Evolutionary conservation across 2,329 filamentous ascomycete genomes (phyloP).

Genomic region (Venturia effusa): DNA sequence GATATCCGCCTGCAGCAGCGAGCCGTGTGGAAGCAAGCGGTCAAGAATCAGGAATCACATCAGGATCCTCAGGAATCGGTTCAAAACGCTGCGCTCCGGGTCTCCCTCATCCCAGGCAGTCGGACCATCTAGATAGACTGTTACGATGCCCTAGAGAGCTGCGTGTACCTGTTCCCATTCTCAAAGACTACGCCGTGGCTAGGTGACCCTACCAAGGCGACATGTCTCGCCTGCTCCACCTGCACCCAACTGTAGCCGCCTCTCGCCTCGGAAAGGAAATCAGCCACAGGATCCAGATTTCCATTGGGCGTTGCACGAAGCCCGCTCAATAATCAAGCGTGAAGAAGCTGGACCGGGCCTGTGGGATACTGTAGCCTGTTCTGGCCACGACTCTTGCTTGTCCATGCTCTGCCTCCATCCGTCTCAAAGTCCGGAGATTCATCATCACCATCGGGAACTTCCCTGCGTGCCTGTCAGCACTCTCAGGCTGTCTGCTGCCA

Average conservation of each 20-base stretch:
- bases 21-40: too few relatives aligned
- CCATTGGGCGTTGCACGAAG: neutral
- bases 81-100: too few relatives aligned
- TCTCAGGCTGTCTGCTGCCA: neutral
- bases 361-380: neutral
- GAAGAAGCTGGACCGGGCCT: neutral
- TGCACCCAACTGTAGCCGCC: neutral
- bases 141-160: too few relatives aligned
- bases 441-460: neutral
- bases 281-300: neutral
- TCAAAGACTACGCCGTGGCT: too few relatives aligned
- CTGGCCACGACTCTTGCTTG: neutral
- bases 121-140: too few relatives aligned
- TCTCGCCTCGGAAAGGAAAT: neutral
- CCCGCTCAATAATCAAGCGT: neutral
- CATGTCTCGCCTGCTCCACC: neutral
- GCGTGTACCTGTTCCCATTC: too few relatives aligned
- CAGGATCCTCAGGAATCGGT: too few relatives aligned
- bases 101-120: too few relatives aligned
- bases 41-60: too few relatives aligned
- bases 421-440: neutral
- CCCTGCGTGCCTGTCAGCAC: neutral
- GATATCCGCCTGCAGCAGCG: too few relatives aligned
- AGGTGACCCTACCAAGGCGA: neutral
- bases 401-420: neutral